Base-by-base conservation (phyloP, 106 monocot genomes). In the Iris macrosiphon region DNA sequence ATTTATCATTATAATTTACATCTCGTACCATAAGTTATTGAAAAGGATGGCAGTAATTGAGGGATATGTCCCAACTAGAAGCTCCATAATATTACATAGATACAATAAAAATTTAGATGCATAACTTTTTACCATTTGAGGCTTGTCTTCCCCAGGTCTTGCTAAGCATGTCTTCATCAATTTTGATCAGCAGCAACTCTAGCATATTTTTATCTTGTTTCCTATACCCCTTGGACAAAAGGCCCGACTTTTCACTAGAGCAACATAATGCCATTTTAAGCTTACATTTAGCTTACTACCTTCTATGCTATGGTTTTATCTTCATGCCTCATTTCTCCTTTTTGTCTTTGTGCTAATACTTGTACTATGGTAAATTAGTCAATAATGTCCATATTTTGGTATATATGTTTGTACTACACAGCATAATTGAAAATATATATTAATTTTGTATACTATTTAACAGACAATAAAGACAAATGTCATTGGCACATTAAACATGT, bases 401-500 rank as follows among this genome's bases (percentile, higher is more conserved):
- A 44, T 44, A 44, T 44, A 44, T 10, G 6, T n/a, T 44, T 14
- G 1, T 6, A 1, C 1, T 2, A 3, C 0, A 14, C 19, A 16
- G 3, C n/a, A 44, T 6, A 11, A 44, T 18, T 44, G 8, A 14
- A 44, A 44, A 14, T 3, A 14, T 6, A 44, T 44, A 16, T 5
- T 44, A 0, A 14, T n/a, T 5, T 5, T 2, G 15, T 24, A 17
- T 60, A 23, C 37, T 55, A 11, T 30, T 7, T 42, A 4, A 59
- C 67, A 76, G 77, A 84, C 84, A 40, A 78, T 78, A 41, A 78
- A 78, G 56, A 86, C 85, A 14, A 77, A 80, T 65, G 80, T 86
- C 20, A 80, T 77, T 27, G 86, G 86, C 19, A 80, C 86, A 40
- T 54, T 86, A 17, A 86, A 80, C 61, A 80, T 80, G 80, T 49